Evolutionary conservation across 495 filamentous ascomycete species (phyloP).

Genomic region (Tuber calosporum): DNA sequence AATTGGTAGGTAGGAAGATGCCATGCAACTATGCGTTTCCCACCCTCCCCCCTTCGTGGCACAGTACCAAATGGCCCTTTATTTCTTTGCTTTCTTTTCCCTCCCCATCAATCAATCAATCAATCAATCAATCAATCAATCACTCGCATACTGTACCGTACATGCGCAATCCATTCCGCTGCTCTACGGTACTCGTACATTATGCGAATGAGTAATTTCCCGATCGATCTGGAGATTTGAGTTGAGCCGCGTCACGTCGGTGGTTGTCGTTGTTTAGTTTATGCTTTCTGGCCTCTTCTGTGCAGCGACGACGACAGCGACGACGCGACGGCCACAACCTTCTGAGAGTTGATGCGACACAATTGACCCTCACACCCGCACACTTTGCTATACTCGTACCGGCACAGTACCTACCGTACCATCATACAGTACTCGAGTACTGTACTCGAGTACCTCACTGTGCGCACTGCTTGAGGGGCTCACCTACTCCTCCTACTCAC

Average conservation of each 20-base stretch:
- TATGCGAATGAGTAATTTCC: conserved; percentile 37
- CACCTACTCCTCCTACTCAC: too few species aligned
- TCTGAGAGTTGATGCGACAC: neutral
- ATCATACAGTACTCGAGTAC: too few species aligned
- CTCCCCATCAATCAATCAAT: neutral
- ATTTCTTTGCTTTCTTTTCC: neutral
- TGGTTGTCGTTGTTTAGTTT: conserved; percentile 15
- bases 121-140: neutral
- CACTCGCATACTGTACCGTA: conserved; percentile 8
- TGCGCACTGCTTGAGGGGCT: neutral
- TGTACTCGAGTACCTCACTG: neutral
- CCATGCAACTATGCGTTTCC: conserved; percentile 26
- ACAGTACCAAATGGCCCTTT: conserved; percentile 19
- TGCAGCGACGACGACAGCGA: conserved; percentile 20
- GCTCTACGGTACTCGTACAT: neutral
- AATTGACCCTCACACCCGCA: neutral
- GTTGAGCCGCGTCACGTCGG: conserved; percentile 38
- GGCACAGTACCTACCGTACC: too few species aligned
- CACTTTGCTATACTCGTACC: neutral
- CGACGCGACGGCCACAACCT: neutral
- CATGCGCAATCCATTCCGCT: conserved; percentile 23
- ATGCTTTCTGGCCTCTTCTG: conserved; percentile 18
- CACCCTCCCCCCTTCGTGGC: neutral
- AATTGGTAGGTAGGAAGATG: conserved; percentile 18
- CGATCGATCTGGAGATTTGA: conserved; percentile 38